Base-by-base conservation (phyloP, 345 rosid genomes). In the Salix koriyanagi region DNA sequence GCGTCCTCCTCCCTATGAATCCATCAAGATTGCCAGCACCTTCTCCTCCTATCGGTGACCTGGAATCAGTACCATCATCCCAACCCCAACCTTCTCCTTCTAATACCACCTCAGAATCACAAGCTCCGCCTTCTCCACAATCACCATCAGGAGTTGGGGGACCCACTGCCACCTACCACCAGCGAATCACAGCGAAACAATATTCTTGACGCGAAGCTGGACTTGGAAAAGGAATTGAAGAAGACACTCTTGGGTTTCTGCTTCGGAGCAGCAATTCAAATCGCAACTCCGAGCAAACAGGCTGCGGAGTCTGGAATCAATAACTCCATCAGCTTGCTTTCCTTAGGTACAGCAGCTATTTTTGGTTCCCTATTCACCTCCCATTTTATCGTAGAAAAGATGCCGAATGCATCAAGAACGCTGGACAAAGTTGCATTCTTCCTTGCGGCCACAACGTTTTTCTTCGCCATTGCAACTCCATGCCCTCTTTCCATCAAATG, bases 261-360 rank as follows among this genome's bases (percentile, higher is more conserved):
- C 50, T 44, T 44, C 16, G 3, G 4, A 44, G 16, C 16, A 44
- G 50, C 50, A 2, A 0, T 13, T 44, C 5, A 44, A 13, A 13
- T 13, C 50, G 1, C 50, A 1, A 44, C 0, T 44, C 48, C 0
- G 4, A 0, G 6, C 56, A 0, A 0, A 6, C n/a, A 5, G 16
- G 50, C 0, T 13, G 50, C 16, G 13, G 50, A 44, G 13, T 44
- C 16, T 44, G 50, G 1, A 44, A 0, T 0, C 50, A 4, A 4
- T 0, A 0, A 2, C 5, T 0, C 50, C 16, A 13, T 44, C 16
- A 11, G 0, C 1, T 44, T 44, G 4, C 0, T 44, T 1, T 44
- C 50, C 5, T 44, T 44, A 0, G 50, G n/a, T 52, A 7, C 0
- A 1, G n/a, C 0, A 19, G 10, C 8, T 52, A 21, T 1, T 1